Evolutionary conservation across 2,329 filamentous ascomycete species (phyloP).

Genomic region (Colletotrichum acutatum): DNA sequence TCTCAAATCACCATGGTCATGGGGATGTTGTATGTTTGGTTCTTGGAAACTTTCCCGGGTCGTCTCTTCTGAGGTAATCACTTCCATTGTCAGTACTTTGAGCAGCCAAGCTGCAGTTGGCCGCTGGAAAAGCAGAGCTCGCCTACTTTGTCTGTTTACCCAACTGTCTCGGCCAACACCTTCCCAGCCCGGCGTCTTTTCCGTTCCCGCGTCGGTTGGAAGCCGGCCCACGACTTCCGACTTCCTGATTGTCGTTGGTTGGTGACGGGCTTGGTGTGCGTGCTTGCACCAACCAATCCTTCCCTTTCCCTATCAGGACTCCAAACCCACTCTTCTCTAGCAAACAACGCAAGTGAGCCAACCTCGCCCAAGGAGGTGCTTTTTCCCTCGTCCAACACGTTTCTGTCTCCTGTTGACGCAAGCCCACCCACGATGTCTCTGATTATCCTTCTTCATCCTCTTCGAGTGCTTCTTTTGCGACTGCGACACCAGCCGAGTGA

Average conservation of each 20-base stretch:
- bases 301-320: neutral
- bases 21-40: neutral
- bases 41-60: neutral
- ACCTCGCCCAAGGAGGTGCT: slow-evolving; percentile 4
- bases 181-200: slow-evolving; percentile 6
- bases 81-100: neutral
- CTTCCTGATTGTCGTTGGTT: neutral
- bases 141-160: neutral
- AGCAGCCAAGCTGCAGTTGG: neutral
- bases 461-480: neutral
- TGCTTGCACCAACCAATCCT: slow-evolving; percentile 1
- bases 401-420: neutral
- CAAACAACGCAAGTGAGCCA: slow-evolving; percentile 6
- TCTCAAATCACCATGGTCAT: neutral
- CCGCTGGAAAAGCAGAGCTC: neutral
- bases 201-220: slow-evolving; percentile 1
- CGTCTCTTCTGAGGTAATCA: neutral
- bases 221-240: neutral
- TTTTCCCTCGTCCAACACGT: neutral
- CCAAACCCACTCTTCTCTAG: slow-evolving; percentile 4
- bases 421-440: neutral
- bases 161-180: neutral
- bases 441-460: neutral
- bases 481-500: neutral
- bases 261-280: neutral